Base-by-base conservation (phyloP, 176 grass and related monocot genomes). In the Lolium perenne region DNA sequence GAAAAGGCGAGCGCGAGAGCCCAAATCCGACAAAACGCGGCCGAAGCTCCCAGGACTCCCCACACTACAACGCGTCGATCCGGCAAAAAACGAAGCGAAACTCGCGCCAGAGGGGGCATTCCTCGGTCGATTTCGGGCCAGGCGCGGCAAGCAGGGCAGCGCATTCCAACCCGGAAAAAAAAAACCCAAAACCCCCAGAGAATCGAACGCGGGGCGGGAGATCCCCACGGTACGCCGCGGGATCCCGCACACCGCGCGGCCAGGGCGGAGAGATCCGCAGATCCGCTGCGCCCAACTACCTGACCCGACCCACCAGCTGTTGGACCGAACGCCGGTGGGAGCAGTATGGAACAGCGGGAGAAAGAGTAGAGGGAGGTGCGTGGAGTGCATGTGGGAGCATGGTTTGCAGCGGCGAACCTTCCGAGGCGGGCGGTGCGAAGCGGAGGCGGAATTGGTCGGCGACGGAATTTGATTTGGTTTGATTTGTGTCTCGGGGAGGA, bases 371-470 rank as follows among this genome's bases (percentile, higher is more conserved):
- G 54, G 45, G 32, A 7, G 41, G 43, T 50, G 68, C 63, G 51
- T 46, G 69, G 20, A 22, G 82, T 23, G 81, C 22, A 15, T 32
- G 68, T 8, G 43, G 8, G 58, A 1, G 80, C 18, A 55, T 6
- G 32, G 38, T 10, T 23, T 38, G 71, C 45, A 72, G 71, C 35
- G 38, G 61, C 85, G 26, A 46, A 91, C 90, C 90, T 88, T 81
- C 16, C 43, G 82, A 70, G 64, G 49, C 81, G 73, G 46, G 23
- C 5, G 26, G 38, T 6, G 72, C 79, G 65, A 13, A 38, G 32
- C 14, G 73, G 79, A 35, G 80, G 59, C 6, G 48, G 74, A 82
- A 58, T 49, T 50, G 38, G 38, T 71, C 84, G 66, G 45, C 13
- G 54, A 67, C 29, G 32, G 16, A 69, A 43, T 26, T 78, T 56